Percentiles rank a stretch among this genome's conserved stretches.
Evolutionary conservation across 345 rosid genomes (phyloP).

Genomic region (Eucalyptus marginata): DNA sequence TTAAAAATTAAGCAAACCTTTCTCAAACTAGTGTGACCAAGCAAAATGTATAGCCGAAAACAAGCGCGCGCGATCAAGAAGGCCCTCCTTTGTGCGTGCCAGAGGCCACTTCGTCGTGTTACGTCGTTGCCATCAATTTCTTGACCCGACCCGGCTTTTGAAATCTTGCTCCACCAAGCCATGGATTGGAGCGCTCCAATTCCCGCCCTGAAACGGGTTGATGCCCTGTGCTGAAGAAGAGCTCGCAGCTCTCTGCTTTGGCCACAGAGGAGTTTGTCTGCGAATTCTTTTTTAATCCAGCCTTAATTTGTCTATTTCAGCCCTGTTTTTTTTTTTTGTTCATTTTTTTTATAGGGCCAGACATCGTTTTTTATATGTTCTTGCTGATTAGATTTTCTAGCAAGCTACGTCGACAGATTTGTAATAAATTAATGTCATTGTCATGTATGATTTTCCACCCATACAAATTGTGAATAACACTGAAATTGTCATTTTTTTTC

Average conservation of each 20-base stretch:
- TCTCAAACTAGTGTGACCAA: not conserved
- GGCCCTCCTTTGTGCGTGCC: not conserved
- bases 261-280: not conserved
- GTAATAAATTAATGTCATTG: not conserved
- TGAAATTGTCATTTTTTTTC: not conserved
- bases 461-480: not conserved
- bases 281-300: not conserved
- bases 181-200: not conserved
- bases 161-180: not conserved
- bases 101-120: not conserved
- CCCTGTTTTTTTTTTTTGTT: not conserved
- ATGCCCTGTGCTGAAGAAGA: not conserved
- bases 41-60: not conserved
- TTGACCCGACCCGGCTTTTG: not conserved
- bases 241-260: not conserved
- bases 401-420: not conserved
- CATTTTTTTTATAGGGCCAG: too few species aligned
- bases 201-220: not conserved
- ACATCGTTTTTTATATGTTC: not conserved
- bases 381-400: not conserved
- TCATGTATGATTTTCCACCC: fast-evolving
- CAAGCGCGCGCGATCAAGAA: not conserved
- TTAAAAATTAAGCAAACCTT: not conserved
- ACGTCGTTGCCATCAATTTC: not conserved
- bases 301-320: not conserved